Base-by-base conservation (phyloP, 2,329 filamentous ascomycete genomes). In the Hirsutella minnesotensis region DNA sequence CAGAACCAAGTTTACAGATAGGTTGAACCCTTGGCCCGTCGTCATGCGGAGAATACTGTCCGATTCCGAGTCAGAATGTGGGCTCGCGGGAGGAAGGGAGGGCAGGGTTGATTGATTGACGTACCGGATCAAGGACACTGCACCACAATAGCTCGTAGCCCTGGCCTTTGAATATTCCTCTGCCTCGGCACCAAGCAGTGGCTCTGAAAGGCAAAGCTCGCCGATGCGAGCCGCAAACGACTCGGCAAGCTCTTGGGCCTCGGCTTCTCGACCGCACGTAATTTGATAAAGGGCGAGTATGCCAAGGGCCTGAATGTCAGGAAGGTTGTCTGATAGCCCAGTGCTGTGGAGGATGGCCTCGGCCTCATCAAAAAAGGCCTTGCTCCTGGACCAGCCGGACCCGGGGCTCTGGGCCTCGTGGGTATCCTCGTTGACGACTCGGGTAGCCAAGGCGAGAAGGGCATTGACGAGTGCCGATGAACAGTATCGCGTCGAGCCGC, bases 391-490 rank as follows among this genome's bases (percentile, higher is more conserved):
- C 40, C 34, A 39, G 12, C 41, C 42, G 5, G 39, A 38, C 1
- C 36, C 20, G 21, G 38, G n/a, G 16, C 33, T 35, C n/a, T 35
- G 15, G 5, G 39, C 16, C 4, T 42, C 44, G 16, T 42, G 34
- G 9, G 20, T 19, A 7, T 19, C 16, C 31, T 44, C 42, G 31
- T 43, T 33, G 12, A 45, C 37, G 5, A 45, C 38, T 5, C 37
- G 33, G 5, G 24, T 47, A 1, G 45, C 20, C 9, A 49, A 33
- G 30, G 43, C 43, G 13, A 49, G 27, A 9, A 47, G 39, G 1
- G 45, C 39, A 16, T 49, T 42, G n/a, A 47, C 45, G 3, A 49
- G 47, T 4, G 47, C 41, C 5, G 43, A 30, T 2, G 47, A 49
- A 38, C 47, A 47, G 30, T 44, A 49, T 4, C 40, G 42, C 2